Evolutionary conservation across 1,284 basidiomycete genomes (phyloP).

Genomic region (Bondarzewia mesenterica): DNA sequence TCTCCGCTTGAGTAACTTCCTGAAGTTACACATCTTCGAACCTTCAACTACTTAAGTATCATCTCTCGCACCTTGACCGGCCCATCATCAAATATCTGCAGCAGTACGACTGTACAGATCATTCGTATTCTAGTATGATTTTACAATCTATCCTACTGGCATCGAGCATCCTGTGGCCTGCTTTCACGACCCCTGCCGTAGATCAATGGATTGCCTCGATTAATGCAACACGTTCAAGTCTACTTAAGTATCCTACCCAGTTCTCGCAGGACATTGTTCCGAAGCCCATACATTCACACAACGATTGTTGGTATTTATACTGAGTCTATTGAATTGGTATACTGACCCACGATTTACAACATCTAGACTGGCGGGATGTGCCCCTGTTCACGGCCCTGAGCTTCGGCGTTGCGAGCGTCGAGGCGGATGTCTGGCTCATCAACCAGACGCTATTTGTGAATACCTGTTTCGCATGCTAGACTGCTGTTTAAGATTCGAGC

Average conservation of each 20-base stretch:
- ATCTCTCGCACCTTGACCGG: too few relatives aligned
- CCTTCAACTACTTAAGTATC: too few relatives aligned
- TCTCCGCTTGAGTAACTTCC: too few relatives aligned
- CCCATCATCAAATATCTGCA: too few relatives aligned
- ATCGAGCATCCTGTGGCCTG: not conserved
- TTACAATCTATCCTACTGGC: not conserved
- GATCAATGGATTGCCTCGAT: constrained; percentile 30
- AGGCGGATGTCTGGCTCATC: constrained; percentile 45
- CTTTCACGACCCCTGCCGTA: constrained; percentile 19
- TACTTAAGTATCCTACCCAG: constrained; percentile 40
- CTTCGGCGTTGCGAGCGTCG: constrained; percentile 43
- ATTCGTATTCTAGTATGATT: too few relatives aligned
- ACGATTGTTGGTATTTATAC: constrained; percentile 35
- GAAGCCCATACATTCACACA: constrained; percentile 46
- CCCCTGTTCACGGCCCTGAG: constrained; percentile 42
- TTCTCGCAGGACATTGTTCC: constrained; percentile 44
- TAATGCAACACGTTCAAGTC: constrained; percentile 32
- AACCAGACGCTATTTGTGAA: constrained; percentile 38
- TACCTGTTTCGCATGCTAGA: not conserved
- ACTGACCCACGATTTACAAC: not conserved
- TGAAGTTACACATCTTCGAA: too few relatives aligned
- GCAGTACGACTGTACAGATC: too few relatives aligned
- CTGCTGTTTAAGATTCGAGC: not conserved
- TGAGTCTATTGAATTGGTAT: not conserved
- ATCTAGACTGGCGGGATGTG: constrained; percentile 44